These are phyloP conservation scores for Cetradonia linearis DNA, from an alignment of 495 filamentous ascomycete genomes.

Conservation along the genomic window DNA sequence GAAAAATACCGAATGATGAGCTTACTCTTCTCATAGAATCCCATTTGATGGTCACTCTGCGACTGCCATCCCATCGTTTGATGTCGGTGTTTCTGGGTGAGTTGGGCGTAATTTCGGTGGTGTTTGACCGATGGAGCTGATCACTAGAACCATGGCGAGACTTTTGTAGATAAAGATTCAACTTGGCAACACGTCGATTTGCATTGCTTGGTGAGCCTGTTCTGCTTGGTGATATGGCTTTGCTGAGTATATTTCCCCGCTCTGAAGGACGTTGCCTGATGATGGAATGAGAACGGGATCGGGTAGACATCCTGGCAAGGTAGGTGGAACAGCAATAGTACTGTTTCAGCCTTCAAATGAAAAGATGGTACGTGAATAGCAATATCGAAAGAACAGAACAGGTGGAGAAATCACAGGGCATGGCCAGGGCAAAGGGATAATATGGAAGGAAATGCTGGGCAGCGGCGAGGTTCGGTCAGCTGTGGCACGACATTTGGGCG, in stretches of 20 bases:
- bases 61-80: conserved; percentile 48
- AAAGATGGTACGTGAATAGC: not conserved
- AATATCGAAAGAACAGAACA: not conserved
- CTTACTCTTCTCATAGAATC: conserved; percentile 44
- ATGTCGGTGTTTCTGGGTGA: conserved; percentile 19
- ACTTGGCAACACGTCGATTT: conserved; percentile 17
- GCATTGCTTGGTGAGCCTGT: conserved; percentile 8
- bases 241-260: conserved; percentile 15
- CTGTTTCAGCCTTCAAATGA: not conserved
- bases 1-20: not conserved
- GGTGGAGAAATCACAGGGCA: not conserved
- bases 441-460: not conserved
- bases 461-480: conserved; percentile 1
- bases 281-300: conserved; percentile 11
- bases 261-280: conserved; percentile 13
- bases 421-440: not conserved
- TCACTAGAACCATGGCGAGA: conserved; percentile 13
- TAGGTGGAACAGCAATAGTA: not conserved
- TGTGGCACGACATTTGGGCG: not conserved
- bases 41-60: conserved; percentile 39
- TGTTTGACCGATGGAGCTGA: not conserved
- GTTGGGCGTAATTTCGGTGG: not conserved
- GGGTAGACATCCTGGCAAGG: conserved; percentile 13
- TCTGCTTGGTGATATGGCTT: conserved; percentile 15
- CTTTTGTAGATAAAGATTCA: conserved; percentile 17